Percentiles rank a stretch among this genome's conserved stretches.
Evolutionary conservation across 1,284 basidiomycete genomes (phyloP).

Genomic region (Uromyces viciae-fabae): DNA sequence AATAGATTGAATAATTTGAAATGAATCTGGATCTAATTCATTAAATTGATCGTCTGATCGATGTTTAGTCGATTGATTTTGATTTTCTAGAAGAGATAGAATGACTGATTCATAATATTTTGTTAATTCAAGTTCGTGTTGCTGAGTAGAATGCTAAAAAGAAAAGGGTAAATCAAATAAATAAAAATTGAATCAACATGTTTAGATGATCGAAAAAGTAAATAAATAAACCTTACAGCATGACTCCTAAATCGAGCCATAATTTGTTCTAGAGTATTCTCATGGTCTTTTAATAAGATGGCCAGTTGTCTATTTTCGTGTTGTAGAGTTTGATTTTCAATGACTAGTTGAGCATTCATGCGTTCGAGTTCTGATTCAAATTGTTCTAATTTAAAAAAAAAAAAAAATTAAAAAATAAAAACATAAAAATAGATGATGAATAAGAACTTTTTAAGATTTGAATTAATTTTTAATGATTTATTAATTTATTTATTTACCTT

Average conservation of each 20-base stretch:
- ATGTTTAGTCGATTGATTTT: background rate
- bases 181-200: background rate
- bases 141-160: conserved; percentile 75
- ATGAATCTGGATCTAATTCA: conserved; percentile 49
- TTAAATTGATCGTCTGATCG: conserved; percentile 63
- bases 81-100: conserved; percentile 67
- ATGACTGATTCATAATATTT: conserved; percentile 86
- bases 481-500: conserved; percentile 61
- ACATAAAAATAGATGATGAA: background rate
- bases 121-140: conserved; percentile 81
- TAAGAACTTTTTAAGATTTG: conserved; percentile 25
- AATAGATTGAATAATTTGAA: conserved; percentile 31
- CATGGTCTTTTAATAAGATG: conserved; percentile 84
- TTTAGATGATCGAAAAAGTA: background rate
- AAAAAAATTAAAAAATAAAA: conserved; percentile 18
- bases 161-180: background rate
- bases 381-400: conserved; percentile 64
- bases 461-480: background rate
- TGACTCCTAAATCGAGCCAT: conserved; percentile 94
- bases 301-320: conserved; percentile 94
- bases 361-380: conserved; percentile 91
- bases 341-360: conserved; percentile 78
- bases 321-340: conserved; percentile 85
- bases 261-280: conserved; percentile 87
- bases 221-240: conserved; percentile 63